A percentile compares a stretch with the other conserved stretches of the same genome.
Evolutionary conservation across 169 alveolate genomes (phyloP).

Genomic region (Plasmodium cynomolgi): DNA sequence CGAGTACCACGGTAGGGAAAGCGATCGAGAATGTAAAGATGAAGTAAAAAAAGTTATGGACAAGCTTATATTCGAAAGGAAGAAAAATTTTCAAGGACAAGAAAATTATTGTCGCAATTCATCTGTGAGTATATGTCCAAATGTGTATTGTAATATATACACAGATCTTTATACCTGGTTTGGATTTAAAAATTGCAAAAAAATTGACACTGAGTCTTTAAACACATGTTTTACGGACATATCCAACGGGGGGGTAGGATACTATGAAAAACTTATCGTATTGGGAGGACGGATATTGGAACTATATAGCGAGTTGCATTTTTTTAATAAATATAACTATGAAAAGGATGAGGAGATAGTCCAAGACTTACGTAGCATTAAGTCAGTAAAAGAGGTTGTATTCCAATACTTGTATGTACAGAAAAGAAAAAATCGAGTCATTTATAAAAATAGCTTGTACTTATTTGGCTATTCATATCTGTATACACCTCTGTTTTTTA

Average conservation of each 20-base stretch:
- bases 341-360: conserved; percentile 49
- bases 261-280: conserved; percentile 47
- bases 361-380: conserved; percentile 17
- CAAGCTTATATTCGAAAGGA: conserved; percentile 36
- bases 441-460: conserved; percentile 44
- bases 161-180: conserved; percentile 66
- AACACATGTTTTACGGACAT: conserved; percentile 65
- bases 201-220: conserved; percentile 45
- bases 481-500: conserved; percentile 61
- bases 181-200: conserved; percentile 62
- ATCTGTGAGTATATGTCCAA: conserved; percentile 31
- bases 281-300: conserved; percentile 61
- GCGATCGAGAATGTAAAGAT: conserved; percentile 8
- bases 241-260: conserved; percentile 64
- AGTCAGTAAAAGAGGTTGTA: conserved; percentile 47
- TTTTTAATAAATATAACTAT: conserved; percentile 45
- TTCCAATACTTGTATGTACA: conserved; percentile 62
- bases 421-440: conserved; percentile 63
- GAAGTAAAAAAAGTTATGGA: conserved; percentile 43
- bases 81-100: conserved; percentile 44
- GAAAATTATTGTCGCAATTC: conserved; percentile 43
- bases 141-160: conserved; percentile 50
- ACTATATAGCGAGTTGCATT: conserved; percentile 60
- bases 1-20: conserved; percentile 24
- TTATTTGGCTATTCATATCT: conserved; percentile 58